Base-by-base conservation (phyloP, 1,139 yeast species). In the Candida mesenterica region DNA sequence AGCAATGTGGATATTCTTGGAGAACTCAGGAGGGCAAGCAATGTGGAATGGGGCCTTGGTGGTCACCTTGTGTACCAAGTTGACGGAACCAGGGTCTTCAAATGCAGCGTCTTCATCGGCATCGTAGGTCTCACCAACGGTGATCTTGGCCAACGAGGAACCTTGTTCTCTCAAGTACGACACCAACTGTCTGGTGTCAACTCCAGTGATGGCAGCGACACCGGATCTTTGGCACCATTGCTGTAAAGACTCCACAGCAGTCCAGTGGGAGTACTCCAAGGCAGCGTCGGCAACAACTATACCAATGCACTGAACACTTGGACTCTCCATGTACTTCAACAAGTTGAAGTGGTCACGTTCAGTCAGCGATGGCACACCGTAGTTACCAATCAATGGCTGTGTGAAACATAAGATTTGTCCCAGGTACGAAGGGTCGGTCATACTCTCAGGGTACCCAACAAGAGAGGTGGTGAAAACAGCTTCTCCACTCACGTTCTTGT, bases 191-290 rank as follows among this genome's bases (percentile, higher is more conserved):
- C 98, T 83, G 43, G 98, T 92, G 62, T 92, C 98, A 36, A 92
- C 96, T 40, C 97, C 98, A 27, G 96, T 80, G 50, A 92, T 85
- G 37, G 97, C 98, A 40, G 97, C 95, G 38, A 92, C 94, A 26
- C 96, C 96, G 49, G 89, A 94, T 58, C 96, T 81, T 63, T 86
- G 79, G 69, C 98, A 92, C 97, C 97, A 92, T 52, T 85, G 87
- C 46, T 87, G 87, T 40, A 92, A 75, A 16, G 95, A 84, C 68
- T 92, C 97, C 28, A 92, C 96, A 4, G 98, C 98, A 28, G 97
- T 90, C 98, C 98, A 92, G 62, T 92, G 98, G 15, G 96, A 87
- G 65, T 92, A 88, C 59, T 88, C 79, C 72, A 90, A 77, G 19
- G 98, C 97, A 40, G 80, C 96, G 56, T 92, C 97, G 28, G 96